phyloP scores from a whole-genome alignment of 257 asterid genomes.

The Gentiana dahurica region DNA sequence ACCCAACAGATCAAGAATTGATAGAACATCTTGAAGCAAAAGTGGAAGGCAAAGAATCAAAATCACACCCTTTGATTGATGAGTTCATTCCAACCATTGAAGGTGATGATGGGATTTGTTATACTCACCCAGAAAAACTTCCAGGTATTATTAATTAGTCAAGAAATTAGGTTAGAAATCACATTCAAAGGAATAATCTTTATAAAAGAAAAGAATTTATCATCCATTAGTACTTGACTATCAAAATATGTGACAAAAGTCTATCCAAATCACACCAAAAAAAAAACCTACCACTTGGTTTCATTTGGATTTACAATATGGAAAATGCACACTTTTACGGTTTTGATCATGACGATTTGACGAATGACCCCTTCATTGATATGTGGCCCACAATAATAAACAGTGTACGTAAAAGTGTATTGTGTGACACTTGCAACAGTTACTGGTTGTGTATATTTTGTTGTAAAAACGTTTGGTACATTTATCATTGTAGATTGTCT shows the following conservation, averaged over 20 bases:
- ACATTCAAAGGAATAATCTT: too few species aligned
- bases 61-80: conserved; percentile 92
- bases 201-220: too few species aligned
- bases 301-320: background rate
- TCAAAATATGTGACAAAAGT: background rate
- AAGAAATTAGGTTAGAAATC: conserved; percentile 30
- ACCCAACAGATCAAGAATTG: conserved; percentile 96
- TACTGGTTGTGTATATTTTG: too few species aligned
- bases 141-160: conserved; percentile 28
- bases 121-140: conserved; percentile 63
- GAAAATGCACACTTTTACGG: too few species aligned
- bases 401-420: too few species aligned
- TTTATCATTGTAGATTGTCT: too few species aligned
- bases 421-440: too few species aligned
- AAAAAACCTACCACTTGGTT: conserved; percentile 43
- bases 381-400: too few species aligned
- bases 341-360: too few species aligned
- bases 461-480: too few species aligned
- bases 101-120: conserved; percentile 69
- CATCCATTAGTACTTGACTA: background rate
- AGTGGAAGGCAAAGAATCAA: conserved; percentile 64
- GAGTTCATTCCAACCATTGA: conserved; percentile 62
- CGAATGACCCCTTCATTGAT: too few species aligned
- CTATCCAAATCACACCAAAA: conserved; percentile 35
- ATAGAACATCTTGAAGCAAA: conserved; percentile 96